Base-by-base conservation (phyloP, 768 basidiomycete genomes). In the Tylopilus rubrobrunneus region DNA sequence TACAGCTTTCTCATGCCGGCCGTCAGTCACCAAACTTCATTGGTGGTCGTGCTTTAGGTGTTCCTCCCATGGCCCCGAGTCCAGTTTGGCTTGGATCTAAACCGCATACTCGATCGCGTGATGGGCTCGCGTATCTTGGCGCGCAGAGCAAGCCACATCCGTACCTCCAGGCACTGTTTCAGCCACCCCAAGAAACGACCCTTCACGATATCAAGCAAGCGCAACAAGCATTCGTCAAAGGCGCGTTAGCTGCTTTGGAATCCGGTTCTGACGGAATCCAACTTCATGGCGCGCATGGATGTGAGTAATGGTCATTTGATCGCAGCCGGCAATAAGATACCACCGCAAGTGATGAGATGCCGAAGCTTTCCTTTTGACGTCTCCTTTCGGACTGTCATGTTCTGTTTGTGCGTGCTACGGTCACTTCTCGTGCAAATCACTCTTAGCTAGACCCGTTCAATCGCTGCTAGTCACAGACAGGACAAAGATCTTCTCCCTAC, bases 261-360 rank as follows among this genome's bases (percentile, higher is more conserved):
- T n/a, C n/a, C n/a, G n/a, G n/a, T n/a, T n/a, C n/a, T n/a, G n/a
- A 96, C 57, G 94, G 95, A 0, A 72, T 96, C 4, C 82, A 97
- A 62, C 56, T 98, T 10, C 95, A 97, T 66, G 86, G 77, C 25
- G 86, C 86, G 25, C 5, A 25, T 5, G 5, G 25, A 25, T 5
- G 14, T 37, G 4, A 15, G 17, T 37, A 3, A 15, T 17, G 11
- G 14, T 1, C 6, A 5, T 12, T 25, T 25, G 25, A 25, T 25
- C 25, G 25, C 25, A 25, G 25, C 7, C 36, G 17, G 4, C 5
- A 37, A 17, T 17, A 15, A 15, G 36, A 37, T 17, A 37, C 36
- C 36, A 11, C 7, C 29, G 7, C 29, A 31, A 31, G 10, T 31
- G 10, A 37, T 17, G 17, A 37, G 36, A 37, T 17, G 36, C 36